A percentile compares a stretch with the other conserved stretches of the same genome.
Conservation (phyloP, 108 stramenopile species). For the Skeletonema grethae region DNA sequence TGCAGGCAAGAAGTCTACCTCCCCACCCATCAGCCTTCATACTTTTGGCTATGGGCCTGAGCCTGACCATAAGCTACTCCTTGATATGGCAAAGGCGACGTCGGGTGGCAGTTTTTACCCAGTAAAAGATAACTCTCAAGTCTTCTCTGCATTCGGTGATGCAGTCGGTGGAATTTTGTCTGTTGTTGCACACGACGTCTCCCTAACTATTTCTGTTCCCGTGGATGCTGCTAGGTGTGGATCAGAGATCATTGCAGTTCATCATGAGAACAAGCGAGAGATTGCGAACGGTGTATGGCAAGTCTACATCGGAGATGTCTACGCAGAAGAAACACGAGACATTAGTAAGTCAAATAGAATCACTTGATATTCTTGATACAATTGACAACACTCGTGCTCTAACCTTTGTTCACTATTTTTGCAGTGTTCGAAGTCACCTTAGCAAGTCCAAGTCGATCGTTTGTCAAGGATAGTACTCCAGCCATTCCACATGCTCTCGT, state of each 20-base stretch:
- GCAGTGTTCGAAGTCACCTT: slow-evolving; percentile 37
- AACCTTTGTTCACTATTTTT: background rate
- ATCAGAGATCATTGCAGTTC: slow-evolving; percentile 43
- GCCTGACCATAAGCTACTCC: slow-evolving; percentile 55
- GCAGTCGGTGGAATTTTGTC: slow-evolving; percentile 66
- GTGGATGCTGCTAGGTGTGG: slow-evolving; percentile 25
- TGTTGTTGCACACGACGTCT: slow-evolving; percentile 65
- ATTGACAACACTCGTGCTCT: background rate
- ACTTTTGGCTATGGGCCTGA: slow-evolving; percentile 71
- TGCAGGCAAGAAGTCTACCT: slow-evolving; percentile 15
- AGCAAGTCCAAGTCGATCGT: slow-evolving; percentile 6
- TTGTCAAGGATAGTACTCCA: slow-evolving; percentile 5
- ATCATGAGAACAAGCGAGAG: slow-evolving; percentile 46
- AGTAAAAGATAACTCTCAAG: slow-evolving; percentile 53
- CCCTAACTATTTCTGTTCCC: slow-evolving; percentile 45
- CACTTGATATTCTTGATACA: background rate
- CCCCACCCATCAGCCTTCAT: slow-evolving; percentile 48
- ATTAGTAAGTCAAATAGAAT: background rate
- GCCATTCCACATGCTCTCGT: slow-evolving; percentile 23
- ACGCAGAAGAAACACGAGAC: slow-evolving; percentile 55
- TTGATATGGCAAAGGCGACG: slow-evolving; percentile 43
- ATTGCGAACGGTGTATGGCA: slow-evolving; percentile 39
- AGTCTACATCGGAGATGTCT: slow-evolving; percentile 56
- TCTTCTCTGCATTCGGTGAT: slow-evolving; percentile 67
- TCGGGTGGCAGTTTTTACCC: slow-evolving; percentile 62